Evolutionary conservation across 495 filamentous ascomycete species (phyloP), one percentile per base, ranked within the genome.

Genomic region (Pseudoneurospora amorphoporcata): DNA sequence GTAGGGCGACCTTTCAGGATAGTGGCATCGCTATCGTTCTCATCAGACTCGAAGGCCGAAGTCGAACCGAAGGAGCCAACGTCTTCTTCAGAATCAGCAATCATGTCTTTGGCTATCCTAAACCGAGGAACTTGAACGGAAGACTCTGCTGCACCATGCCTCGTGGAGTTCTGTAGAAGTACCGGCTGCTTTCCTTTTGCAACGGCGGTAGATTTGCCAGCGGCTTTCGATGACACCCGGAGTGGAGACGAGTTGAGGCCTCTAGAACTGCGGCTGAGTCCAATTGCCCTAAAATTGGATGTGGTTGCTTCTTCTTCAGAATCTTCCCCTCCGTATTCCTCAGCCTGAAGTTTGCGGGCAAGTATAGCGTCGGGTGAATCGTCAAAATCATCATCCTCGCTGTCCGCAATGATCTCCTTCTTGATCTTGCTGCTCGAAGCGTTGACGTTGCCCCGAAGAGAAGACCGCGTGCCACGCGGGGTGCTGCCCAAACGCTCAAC

Each of bases 291-390:
- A 65, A 23, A 37, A 3, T 40, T 39, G 19, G 73, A 38, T 8
- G 3, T 68, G 8, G 19, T 35, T 12, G 39, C 23, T 68, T 32
- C 42, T 10, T 71, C 42, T 35, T 17, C 10, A 7, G 68, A 35
- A n/a, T n/a, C 42, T 4, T 38, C n/a, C 8, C 58, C 42, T 17
- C 37, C 68, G 73, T 90, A 90, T 74, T 92, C 90, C 72, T 88
- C 83, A 68, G 86, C 79, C 76, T 92, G 90, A 42, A 91, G 80
- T 35, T 77, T 79, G 69, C 77, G 80, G 16, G 90, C 89, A 29
- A 91, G 74, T 68, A 83, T 82, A 35, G 82, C 84, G 77, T 90
- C 89, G 1, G 84, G 73, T 38, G 39, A 14, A 37, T 74, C 58
- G 17, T 72, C 84, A 35, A 77, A 74, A 37, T 82, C 73, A 35